Conservation (phyloP, 176 grass and related monocot genomes). For the Zizania latifolia region DNA sequence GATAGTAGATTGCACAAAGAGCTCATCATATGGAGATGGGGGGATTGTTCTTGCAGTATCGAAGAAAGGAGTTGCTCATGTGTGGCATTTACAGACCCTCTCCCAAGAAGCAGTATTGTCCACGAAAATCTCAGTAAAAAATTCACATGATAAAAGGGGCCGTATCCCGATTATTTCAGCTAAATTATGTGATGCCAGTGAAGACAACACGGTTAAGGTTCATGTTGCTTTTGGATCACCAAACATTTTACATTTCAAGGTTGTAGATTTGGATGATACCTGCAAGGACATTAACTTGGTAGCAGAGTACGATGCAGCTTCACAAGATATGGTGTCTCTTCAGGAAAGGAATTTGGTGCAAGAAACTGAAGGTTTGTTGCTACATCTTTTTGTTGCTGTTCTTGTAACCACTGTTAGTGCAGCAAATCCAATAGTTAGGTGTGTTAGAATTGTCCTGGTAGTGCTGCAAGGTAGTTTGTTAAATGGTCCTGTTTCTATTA, state of each 20-base stretch:
- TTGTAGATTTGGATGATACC: slow-evolving; percentile 39
- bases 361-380: slow-evolving; percentile 15
- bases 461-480: neutral
- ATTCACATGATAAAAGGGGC: slow-evolving; percentile 24
- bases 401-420: neutral
- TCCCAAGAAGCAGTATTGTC: slow-evolving; percentile 14
- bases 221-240: slow-evolving; percentile 29
- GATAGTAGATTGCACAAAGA: slow-evolving; percentile 32
- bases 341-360: neutral
- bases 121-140: slow-evolving; percentile 35
- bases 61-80: slow-evolving; percentile 45
- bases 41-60: slow-evolving; percentile 47
- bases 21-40: slow-evolving; percentile 14
- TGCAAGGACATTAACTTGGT: slow-evolving; percentile 19
- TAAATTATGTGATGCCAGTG: slow-evolving; percentile 34
- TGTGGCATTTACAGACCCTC: slow-evolving; percentile 45
- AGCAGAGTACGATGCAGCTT: slow-evolving; percentile 3
- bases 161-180: slow-evolving; percentile 38
- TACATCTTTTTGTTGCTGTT: neutral
- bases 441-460: neutral
- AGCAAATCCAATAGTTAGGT: neutral
- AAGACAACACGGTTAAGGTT: slow-evolving; percentile 31
- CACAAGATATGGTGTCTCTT: neutral
- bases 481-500: neutral
- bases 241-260: slow-evolving; percentile 41